Evolutionary conservation across 192 early-diverging fungal genomes (phyloP).

Genomic region (Coemansia sp.): DNA sequence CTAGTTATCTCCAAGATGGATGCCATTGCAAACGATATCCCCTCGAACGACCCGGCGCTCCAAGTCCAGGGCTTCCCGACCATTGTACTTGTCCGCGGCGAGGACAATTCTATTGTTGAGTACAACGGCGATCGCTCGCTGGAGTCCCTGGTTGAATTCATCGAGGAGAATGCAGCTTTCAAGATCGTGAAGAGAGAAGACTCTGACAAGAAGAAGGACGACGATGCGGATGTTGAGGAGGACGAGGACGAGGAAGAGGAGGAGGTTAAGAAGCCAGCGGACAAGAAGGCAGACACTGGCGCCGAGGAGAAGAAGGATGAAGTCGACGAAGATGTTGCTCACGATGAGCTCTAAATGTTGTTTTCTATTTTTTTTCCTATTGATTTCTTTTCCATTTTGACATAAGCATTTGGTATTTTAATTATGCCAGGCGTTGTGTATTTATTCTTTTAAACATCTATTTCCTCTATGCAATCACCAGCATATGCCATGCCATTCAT

Average conservation of each 20-base stretch:
- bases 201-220: constrained; percentile 32
- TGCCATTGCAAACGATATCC: constrained; percentile 92
- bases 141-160: constrained; percentile 75
- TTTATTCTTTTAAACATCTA: no score
- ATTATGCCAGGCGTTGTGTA: neutral
- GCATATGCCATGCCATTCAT: no score
- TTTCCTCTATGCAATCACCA: no score
- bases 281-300: constrained; percentile 21
- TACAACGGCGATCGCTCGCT: constrained; percentile 83
- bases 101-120: constrained; percentile 73
- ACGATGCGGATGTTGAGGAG: constrained; percentile 24
- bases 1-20: constrained; percentile 93
- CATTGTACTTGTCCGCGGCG: constrained; percentile 86
- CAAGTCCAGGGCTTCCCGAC: constrained; percentile 92
- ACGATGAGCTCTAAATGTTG: constrained; percentile 22
- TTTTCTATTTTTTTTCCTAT: neutral
- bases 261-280: constrained; percentile 20
- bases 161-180: constrained; percentile 73
- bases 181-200: constrained; percentile 43
- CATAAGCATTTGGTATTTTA: neutral
- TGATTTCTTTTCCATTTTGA: neutral
- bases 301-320: constrained; percentile 13
- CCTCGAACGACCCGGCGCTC: constrained; percentile 62
- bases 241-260: constrained; percentile 32
- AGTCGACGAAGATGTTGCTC: constrained; percentile 11